A percentile compares a stretch with the other conserved stretches of the same genome.
These are phyloP conservation scores for Mucor saturninus DNA, from an alignment of 371 early-diverging fungal genomes.

Conservation along the genomic window DNA sequence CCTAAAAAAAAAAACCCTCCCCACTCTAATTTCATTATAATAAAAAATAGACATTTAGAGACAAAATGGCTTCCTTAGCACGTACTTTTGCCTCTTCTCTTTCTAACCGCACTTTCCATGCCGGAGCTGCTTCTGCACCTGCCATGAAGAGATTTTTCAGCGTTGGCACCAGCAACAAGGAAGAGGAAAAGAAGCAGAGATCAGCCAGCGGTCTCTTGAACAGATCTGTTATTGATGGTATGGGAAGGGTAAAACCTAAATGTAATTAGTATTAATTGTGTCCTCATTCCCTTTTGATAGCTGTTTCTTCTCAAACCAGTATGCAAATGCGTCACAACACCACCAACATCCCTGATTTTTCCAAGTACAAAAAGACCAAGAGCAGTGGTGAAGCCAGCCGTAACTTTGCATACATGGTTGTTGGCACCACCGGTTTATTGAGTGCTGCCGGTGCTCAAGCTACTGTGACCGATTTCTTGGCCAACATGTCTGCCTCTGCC, in stretches of 20 bases:
- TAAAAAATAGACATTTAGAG: slow-evolving; percentile 12
- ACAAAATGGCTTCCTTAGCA: slow-evolving; percentile 51
- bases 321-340: slow-evolving; percentile 61
- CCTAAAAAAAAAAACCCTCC: slow-evolving; percentile 6
- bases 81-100: slow-evolving; percentile 53
- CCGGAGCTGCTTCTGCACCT: slow-evolving; percentile 45
- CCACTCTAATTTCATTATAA: slow-evolving; percentile 17
- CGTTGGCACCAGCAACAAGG: slow-evolving; percentile 31
- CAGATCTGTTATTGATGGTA: slow-evolving; percentile 40
- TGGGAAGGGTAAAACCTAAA: not conserved
- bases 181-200: slow-evolving; percentile 52
- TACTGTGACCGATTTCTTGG: slow-evolving; percentile 88
- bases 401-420: slow-evolving; percentile 91
- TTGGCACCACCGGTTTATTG: slow-evolving; percentile 89
- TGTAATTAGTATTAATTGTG: not conserved
- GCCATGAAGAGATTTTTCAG: slow-evolving; percentile 45
- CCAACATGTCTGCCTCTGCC: slow-evolving; percentile 93
- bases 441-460: slow-evolving; percentile 90
- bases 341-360: slow-evolving; percentile 69
- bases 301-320: slow-evolving; percentile 22
- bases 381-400: slow-evolving; percentile 73
- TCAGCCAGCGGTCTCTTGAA: slow-evolving; percentile 40
- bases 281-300: not conserved
- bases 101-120: slow-evolving; percentile 49
- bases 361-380: slow-evolving; percentile 67